A percentile compares a stretch with the other conserved stretches of the same genome.
Evolutionary conservation across 768 basidiomycete species (phyloP).

Genomic region (Lactarius quietus): DNA sequence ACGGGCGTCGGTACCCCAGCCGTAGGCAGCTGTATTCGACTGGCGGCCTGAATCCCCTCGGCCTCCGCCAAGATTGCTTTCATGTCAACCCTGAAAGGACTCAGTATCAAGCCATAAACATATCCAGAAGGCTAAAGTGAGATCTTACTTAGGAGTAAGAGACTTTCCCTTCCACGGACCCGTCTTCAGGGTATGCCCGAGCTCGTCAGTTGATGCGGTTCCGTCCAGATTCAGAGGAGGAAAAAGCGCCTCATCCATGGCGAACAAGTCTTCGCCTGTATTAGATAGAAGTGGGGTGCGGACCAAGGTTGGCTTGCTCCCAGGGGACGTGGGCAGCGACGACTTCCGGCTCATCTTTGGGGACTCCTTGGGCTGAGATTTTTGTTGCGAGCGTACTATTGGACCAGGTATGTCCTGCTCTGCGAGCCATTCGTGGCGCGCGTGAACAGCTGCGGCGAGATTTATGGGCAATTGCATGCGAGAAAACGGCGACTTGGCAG

Average conservation of each 20-base stretch:
- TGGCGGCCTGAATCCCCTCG: constrained; percentile 32
- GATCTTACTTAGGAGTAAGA: constrained; percentile 48
- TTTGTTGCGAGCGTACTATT: constrained; percentile 37
- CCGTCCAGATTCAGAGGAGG: constrained; percentile 30
- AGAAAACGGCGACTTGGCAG: constrained; percentile 59
- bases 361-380: constrained; percentile 29
- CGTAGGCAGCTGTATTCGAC: constrained; percentile 23
- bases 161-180: constrained; percentile 35
- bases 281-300: constrained; percentile 27
- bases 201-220: constrained; percentile 9
- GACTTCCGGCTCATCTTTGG: constrained; percentile 33
- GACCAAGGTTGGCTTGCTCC: constrained; percentile 30
- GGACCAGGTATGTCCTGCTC: constrained; percentile 63
- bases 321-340: constrained; percentile 31
- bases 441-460: constrained; percentile 45
- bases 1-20: neutral
- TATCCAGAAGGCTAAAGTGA: neutral
- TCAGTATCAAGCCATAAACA: neutral
- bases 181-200: constrained; percentile 10
- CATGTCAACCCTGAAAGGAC: constrained; percentile 64
- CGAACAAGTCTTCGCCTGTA: constrained; percentile 67
- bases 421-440: constrained; percentile 67
- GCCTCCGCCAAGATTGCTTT: constrained; percentile 84
- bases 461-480: constrained; percentile 53
- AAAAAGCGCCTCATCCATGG: constrained; percentile 67